phyloP scores from a whole-genome alignment of 768 basidiomycete genomes.

The Phanerochaete carnosa region DNA sequence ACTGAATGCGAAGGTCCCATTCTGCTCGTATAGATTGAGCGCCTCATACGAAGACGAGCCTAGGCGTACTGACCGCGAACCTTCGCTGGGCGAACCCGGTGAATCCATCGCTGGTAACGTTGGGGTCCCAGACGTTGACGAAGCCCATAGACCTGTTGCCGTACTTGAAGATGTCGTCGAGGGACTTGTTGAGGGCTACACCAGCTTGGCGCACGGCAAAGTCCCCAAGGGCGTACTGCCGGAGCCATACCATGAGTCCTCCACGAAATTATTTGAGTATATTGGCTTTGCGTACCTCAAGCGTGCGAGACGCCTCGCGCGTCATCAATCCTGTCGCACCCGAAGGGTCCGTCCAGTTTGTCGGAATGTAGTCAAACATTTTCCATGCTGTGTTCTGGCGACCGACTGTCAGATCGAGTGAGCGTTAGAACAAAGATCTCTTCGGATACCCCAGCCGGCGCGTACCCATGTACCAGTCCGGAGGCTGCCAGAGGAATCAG shows the following conservation, averaged over 20 bases:
- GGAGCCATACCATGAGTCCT: too few relatives aligned
- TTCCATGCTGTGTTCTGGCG: constrained; percentile 53
- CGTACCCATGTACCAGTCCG: constrained; percentile 46
- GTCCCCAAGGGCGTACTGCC: constrained; percentile 43
- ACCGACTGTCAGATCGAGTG: constrained; percentile 30
- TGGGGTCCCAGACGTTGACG: constrained; percentile 47
- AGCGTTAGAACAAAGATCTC: not conserved
- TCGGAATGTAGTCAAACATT: constrained; percentile 46
- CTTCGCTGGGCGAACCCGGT: constrained; percentile 44
- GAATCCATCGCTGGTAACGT: constrained; percentile 43
- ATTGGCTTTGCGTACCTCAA: constrained; percentile 32
- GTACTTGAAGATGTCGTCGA: constrained; percentile 38
- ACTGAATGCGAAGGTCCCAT: constrained; percentile 49
- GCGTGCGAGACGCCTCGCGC: constrained; percentile 46
- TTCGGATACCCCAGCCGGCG: not conserved
- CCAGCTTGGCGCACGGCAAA: constrained; percentile 53
- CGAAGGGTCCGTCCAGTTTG: constrained; percentile 45
- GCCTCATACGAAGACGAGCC: not conserved
- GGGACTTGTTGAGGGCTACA: constrained; percentile 35
- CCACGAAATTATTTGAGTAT: not conserved
- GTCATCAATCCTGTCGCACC: constrained; percentile 45
- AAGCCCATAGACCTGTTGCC: constrained; percentile 51
- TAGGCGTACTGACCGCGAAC: constrained; percentile 32
- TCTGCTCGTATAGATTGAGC: constrained; percentile 26
- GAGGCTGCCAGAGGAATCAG: constrained; percentile 33